A percentile compares a stretch with the other conserved stretches of the same genome.
Evolutionary conservation across 164 flowering plant species (phyloP).

Genomic region (Tetrastigma voinierianum): DNA sequence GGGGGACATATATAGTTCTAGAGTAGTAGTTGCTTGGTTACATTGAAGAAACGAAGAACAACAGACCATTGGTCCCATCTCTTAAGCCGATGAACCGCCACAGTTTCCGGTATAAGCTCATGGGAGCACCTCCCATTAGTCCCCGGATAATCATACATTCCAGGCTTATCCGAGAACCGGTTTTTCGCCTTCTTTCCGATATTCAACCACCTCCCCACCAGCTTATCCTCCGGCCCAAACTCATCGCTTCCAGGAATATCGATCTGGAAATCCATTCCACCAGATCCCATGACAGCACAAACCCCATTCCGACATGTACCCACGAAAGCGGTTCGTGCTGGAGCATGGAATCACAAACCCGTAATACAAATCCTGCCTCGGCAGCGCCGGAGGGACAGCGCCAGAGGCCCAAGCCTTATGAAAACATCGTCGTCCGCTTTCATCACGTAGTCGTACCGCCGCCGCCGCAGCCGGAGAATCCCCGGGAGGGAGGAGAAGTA

Average conservation of each 20-base stretch:
- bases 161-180: constrained; percentile 45
- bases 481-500: constrained; percentile 56
- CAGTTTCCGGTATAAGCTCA: constrained; percentile 50
- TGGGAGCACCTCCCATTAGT: constrained; percentile 60
- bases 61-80: constrained; percentile 55
- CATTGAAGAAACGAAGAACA: constrained; percentile 54
- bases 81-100: constrained; percentile 65
- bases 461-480: constrained; percentile 15
- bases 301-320: constrained; percentile 83
- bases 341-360: constrained; percentile 63
- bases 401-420: constrained; percentile 36
- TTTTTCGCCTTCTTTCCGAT: constrained; percentile 44
- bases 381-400: constrained; percentile 29
- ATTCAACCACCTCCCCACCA: constrained; percentile 59
- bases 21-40: constrained; percentile 20
- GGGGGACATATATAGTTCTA: too few relatives aligned
- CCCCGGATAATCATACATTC: constrained; percentile 67
- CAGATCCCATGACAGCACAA: constrained; percentile 59
- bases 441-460: constrained; percentile 55
- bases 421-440: constrained; percentile 66
- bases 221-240: constrained; percentile 55
- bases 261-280: constrained; percentile 55
- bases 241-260: constrained; percentile 34
- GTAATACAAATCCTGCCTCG: constrained; percentile 54
- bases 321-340: constrained; percentile 46